Conservation (phyloP, 2,329 filamentous ascomycete species). For the Akanthomyces lecanii region DNA sequence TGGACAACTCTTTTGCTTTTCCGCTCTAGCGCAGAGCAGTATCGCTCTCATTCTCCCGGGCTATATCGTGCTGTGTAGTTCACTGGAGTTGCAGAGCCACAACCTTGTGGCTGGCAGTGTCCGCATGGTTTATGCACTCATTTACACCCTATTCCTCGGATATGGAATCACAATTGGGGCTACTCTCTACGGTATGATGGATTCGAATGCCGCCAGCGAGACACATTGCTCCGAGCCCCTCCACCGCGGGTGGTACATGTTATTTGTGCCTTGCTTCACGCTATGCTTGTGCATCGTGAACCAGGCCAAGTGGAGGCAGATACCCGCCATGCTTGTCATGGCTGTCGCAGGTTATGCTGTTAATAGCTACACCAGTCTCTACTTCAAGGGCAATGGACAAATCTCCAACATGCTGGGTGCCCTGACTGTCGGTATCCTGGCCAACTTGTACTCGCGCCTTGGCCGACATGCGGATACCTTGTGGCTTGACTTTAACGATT, state of each 20-base stretch:
- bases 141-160: conserved; percentile 69
- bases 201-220: conserved; percentile 46
- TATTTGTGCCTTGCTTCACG: conserved; percentile 72
- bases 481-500: conserved; percentile 43
- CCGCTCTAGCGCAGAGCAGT: conserved; percentile 66
- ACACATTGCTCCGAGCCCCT: conserved; percentile 44
- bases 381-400: conserved; percentile 66
- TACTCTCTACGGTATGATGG: conserved; percentile 61
- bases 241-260: conserved; percentile 49
- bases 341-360: conserved; percentile 69
- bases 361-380: conserved; percentile 66
- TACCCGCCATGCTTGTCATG: conserved; percentile 71
- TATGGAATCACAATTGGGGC: conserved; percentile 70
- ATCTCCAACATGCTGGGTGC: conserved; percentile 76
- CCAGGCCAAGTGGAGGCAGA: conserved; percentile 75
- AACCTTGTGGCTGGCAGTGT: conserved; percentile 69
- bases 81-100: conserved; percentile 64
- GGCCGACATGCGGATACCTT: conserved; percentile 55
- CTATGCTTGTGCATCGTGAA: conserved; percentile 74
- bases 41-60: conserved; percentile 72
- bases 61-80: conserved; percentile 42
- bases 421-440: conserved; percentile 69
- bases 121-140: conserved; percentile 70
- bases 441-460: conserved; percentile 73
- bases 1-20: conserved; percentile 64